phyloP scores from a whole-genome alignment of 2,329 filamentous ascomycete species.

The Metarhizium robertsii region DNA sequence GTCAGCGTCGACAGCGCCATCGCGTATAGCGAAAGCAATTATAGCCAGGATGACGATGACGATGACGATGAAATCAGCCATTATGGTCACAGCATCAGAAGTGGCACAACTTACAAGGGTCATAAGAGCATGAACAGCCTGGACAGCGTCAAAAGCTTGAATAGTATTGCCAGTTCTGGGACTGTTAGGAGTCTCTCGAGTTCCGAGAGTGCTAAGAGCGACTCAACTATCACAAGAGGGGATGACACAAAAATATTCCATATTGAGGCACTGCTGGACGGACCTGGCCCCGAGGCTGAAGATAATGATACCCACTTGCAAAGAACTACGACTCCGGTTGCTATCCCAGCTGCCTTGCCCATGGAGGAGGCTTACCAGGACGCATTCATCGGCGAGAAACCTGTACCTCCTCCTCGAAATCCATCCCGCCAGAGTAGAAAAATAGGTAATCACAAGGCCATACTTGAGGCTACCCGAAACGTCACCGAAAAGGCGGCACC shows the following conservation, averaged over 20 bases:
- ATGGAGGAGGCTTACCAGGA: neutral
- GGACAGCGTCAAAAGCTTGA: neutral
- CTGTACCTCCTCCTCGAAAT: neutral
- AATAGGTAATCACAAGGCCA: constrained; percentile 3
- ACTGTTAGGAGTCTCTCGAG: neutral
- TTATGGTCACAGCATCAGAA: neutral
- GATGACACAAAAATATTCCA: neutral
- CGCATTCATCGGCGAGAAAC: constrained; percentile 1
- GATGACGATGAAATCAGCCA: neutral
- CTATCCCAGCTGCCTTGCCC: neutral
- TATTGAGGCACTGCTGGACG: neutral
- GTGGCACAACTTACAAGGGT: neutral
- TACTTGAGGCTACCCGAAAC: neutral
- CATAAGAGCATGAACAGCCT: constrained; percentile 2
- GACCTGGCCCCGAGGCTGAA: neutral
- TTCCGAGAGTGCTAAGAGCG: neutral
- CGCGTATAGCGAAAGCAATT: constrained; percentile 1
- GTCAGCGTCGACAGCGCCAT: constrained; percentile 37
- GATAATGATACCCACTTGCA: neutral
- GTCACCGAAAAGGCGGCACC: neutral
- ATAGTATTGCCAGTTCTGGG: neutral
- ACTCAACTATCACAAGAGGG: neutral
- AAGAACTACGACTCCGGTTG: neutral
- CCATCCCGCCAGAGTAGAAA: neutral
- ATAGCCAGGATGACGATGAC: neutral